Percentiles rank a stretch among this genome's conserved stretches.
These are phyloP conservation scores for Kickxella alabastrina DNA, from an alignment of 192 early-diverging fungal genomes.

Conservation along the genomic window DNA sequence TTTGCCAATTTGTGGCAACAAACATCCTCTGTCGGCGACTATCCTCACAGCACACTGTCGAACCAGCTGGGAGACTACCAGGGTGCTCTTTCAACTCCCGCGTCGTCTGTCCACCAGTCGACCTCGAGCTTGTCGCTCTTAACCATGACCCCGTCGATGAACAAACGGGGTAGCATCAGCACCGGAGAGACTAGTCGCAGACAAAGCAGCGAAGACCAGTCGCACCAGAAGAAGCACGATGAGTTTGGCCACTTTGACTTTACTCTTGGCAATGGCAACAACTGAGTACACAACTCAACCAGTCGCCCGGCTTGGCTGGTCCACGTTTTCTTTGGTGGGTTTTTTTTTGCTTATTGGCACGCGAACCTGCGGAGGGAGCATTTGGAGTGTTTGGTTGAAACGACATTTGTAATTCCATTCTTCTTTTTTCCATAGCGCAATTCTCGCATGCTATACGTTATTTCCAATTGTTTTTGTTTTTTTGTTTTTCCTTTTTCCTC, in stretches of 20 bases:
- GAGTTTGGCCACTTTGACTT: constrained; percentile 5
- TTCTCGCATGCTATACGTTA: no score
- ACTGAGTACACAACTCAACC: no score
- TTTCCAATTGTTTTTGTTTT: no score
- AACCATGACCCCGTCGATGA: constrained; percentile 22
- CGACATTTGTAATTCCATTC: no score
- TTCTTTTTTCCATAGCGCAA: no score
- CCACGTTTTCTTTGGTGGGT: neutral
- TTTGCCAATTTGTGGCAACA: constrained; percentile 40
- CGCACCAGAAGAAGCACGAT: neutral
- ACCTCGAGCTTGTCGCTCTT: constrained; percentile 42
- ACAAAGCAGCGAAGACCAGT: constrained; percentile 18
- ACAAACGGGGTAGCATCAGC: constrained; percentile 2
- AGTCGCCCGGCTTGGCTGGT: no score
- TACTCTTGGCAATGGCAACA: neutral
- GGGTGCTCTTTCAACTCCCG: constrained; percentile 38
- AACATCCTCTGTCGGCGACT: constrained; percentile 8
- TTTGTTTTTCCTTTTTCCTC: neutral
- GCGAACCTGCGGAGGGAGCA: no score
- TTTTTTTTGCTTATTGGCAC: neutral
- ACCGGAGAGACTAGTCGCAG: constrained; percentile 9
- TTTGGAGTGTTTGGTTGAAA: no score
- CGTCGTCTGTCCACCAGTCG: constrained; percentile 37
- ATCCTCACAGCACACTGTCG: neutral
- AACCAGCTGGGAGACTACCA: constrained; percentile 17